These are phyloP conservation scores for Amaranthus palmeri DNA, from an alignment of 148 eudicot species.

Conservation along the genomic window DNA sequence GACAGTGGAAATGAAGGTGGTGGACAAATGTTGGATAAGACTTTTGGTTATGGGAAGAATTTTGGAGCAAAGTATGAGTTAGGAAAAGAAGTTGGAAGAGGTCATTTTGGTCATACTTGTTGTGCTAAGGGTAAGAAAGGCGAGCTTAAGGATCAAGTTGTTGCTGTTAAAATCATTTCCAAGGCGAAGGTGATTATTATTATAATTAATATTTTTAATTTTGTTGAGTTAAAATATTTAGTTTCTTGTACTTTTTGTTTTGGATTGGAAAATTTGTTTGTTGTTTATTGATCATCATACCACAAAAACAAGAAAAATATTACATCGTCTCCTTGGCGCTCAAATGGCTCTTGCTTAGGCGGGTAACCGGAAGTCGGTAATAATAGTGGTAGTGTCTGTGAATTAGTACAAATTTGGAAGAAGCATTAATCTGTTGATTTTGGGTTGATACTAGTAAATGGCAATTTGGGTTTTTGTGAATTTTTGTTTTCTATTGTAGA, in stretches of 20 bases:
- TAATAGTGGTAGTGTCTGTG: neutral
- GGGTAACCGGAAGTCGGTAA: too few relatives aligned
- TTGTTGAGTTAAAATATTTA: too few relatives aligned
- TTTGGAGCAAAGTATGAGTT: conserved; percentile 56
- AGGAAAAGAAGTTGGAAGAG: conserved; percentile 65
- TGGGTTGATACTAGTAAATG: neutral
- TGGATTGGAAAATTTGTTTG: neutral
- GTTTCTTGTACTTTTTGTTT: neutral
- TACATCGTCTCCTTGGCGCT: too few relatives aligned
- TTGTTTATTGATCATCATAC: neutral
- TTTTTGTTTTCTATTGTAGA: neutral
- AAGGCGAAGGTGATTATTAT: conserved; percentile 50
- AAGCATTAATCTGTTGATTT: neutral
- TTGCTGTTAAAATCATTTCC: conserved; percentile 71
- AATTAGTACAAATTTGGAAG: neutral
- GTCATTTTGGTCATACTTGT: conserved; percentile 75
- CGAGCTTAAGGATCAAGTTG: conserved; percentile 44
- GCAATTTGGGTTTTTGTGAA: neutral
- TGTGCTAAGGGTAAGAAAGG: conserved; percentile 45
- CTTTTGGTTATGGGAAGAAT: conserved; percentile 54
- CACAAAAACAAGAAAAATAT: neutral
- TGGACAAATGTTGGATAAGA: conserved; percentile 42
- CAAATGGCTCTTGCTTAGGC: too few relatives aligned
- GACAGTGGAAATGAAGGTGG: conserved; percentile 23
- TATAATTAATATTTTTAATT: too few relatives aligned